Percentiles rank a stretch among this genome's conserved stretches.
phyloP scores from a whole-genome alignment of 148 eudicot species.

The Rhododendron mucronatum region DNA sequence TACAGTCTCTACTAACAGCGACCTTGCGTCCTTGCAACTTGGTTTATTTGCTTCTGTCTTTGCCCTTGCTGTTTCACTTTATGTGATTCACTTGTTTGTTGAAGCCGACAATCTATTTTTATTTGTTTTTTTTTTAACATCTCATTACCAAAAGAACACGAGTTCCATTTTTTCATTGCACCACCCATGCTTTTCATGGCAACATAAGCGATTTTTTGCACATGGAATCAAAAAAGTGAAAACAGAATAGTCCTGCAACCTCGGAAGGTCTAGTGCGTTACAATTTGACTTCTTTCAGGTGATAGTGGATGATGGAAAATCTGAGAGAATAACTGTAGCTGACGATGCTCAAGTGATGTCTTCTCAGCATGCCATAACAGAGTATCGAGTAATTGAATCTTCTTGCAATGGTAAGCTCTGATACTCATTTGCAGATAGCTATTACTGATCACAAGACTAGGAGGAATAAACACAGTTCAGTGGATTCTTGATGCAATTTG shows the following conservation, averaged over 20 bases:
- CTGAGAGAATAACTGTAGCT: conserved; percentile 68
- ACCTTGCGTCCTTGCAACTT: not conserved
- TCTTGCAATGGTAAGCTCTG: conserved; percentile 54
- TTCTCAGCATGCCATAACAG: conserved; percentile 82
- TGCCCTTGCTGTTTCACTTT: not conserved
- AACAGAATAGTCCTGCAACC: not conserved
- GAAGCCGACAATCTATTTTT: not conserved
- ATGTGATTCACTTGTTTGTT: not conserved
- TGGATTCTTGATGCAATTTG: not conserved
- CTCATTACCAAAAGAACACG: not conserved
- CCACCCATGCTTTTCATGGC: not conserved
- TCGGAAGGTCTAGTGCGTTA: not conserved
- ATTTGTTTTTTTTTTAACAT: not conserved
- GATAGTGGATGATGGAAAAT: conserved; percentile 77
- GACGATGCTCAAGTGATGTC: conserved; percentile 29
- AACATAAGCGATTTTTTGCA: not conserved
- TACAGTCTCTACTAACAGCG: not conserved
- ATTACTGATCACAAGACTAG: not conserved
- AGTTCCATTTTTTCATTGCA: not conserved
- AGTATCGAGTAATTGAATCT: conserved; percentile 68
- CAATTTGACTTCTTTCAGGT: conserved; percentile 36
- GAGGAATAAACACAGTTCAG: not conserved
- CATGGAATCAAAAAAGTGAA: not conserved
- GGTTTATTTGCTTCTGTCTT: not conserved
- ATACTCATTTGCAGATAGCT: not conserved